Percentiles rank a stretch among this genome's conserved stretches.
These are phyloP conservation scores for Kodamaea suecica DNA, from an alignment of 1,139 yeast species.

Conservation along the genomic window DNA sequence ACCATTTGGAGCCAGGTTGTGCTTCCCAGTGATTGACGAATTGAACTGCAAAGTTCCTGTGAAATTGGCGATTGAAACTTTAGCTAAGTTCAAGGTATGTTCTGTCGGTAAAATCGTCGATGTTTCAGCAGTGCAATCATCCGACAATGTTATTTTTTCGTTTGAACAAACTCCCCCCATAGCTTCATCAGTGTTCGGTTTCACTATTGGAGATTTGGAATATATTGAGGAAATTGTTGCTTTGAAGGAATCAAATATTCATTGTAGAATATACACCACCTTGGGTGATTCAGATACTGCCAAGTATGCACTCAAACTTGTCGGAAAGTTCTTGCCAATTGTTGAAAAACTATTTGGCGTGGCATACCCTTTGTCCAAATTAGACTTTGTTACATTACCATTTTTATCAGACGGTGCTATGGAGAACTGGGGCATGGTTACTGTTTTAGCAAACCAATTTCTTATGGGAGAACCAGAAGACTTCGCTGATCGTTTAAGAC, in stretches of 20 bases:
- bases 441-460: slow-evolving; percentile 53
- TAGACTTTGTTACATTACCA: slow-evolving; percentile 66
- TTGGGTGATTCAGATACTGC: slow-evolving; percentile 49
- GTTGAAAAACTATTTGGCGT: slow-evolving; percentile 39
- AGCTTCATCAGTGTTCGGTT: slow-evolving; percentile 61
- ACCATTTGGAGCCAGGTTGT: slow-evolving; percentile 57
- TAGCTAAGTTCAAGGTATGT: slow-evolving; percentile 44
- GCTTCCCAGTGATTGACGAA: slow-evolving; percentile 70
- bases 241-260: slow-evolving; percentile 14
- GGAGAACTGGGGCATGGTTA: slow-evolving; percentile 73
- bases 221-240: slow-evolving; percentile 28
- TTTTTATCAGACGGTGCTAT: slow-evolving; percentile 73
- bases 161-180: slow-evolving; percentile 58
- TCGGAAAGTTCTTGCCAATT: slow-evolving; percentile 47
- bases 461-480: slow-evolving; percentile 25
- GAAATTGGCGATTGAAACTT: slow-evolving; percentile 44
- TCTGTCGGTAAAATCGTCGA: slow-evolving; percentile 43
- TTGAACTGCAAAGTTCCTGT: slow-evolving; percentile 51
- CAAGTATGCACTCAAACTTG: slow-evolving; percentile 41
- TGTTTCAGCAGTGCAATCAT: slow-evolving; percentile 18
- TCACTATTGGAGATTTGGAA: slow-evolving; percentile 64
- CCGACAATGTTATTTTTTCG: slow-evolving; percentile 28
- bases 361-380: slow-evolving; percentile 54
- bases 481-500: slow-evolving; percentile 20
- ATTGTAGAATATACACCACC: slow-evolving; percentile 58